Conservation (phyloP, 1,139 yeast genomes). For the Debaryomycetaceae sp. region DNA sequence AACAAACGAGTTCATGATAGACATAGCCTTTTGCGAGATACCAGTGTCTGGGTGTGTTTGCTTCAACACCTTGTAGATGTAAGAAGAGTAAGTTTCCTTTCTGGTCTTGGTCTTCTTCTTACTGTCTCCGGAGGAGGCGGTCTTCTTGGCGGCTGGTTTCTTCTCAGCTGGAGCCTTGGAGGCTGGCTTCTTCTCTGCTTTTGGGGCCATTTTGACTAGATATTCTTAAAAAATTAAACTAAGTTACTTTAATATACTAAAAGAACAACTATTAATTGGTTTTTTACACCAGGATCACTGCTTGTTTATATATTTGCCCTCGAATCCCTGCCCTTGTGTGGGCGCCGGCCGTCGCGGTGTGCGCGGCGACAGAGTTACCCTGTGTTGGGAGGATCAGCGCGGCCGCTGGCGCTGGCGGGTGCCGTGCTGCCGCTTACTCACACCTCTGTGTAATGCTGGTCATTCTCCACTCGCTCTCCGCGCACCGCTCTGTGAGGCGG, state of each 20-base stretch:
- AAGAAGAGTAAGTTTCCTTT: constrained; percentile 98
- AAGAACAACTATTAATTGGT: constrained; percentile 1
- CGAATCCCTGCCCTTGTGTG: constrained; percentile 1
- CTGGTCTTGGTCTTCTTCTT: constrained; percentile 97
- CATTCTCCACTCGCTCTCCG: not conserved
- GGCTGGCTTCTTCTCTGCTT: constrained; percentile 98
- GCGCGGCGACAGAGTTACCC: not conserved
- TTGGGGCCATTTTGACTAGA: constrained; percentile 76
- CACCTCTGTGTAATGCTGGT: not conserved
- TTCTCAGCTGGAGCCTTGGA: constrained; percentile 98
- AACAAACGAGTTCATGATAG: constrained; percentile 97
- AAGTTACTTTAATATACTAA: constrained; percentile 14
- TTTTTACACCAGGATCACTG: constrained; percentile 4
- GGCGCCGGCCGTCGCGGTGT: constrained; percentile 2
- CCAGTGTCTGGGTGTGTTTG: constrained; percentile 99
- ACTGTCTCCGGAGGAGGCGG: constrained; percentile 72
- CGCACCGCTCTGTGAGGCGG: not conserved
- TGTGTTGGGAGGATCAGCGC: not conserved
- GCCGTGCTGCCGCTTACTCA: not conserved
- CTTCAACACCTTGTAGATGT: constrained; percentile 97
- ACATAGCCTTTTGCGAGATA: constrained; percentile 99
- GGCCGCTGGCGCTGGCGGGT: not conserved
- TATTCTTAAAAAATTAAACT: constrained; percentile 4
- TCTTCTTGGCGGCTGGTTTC: constrained; percentile 95
- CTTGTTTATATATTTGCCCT: constrained; percentile 13